These are phyloP conservation scores for Straminergon stramineum DNA, from an alignment of 225 moss, liverwort and hornwort species.

Conservation along the genomic window DNA sequence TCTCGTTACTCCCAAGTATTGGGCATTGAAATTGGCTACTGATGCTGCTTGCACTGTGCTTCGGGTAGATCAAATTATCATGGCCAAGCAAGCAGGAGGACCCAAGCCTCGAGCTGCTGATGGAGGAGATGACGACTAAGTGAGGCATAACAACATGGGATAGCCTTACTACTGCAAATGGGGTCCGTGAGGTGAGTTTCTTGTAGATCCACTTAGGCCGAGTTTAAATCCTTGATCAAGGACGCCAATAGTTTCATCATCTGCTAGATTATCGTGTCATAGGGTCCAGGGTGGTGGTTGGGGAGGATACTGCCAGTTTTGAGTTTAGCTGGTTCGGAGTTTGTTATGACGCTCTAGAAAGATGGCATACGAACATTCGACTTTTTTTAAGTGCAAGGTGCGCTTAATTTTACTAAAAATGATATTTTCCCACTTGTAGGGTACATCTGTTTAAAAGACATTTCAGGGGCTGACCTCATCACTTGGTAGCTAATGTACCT, in stretches of 20 bases:
- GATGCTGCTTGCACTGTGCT: slow-evolving; percentile 89
- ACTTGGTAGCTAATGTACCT: neutral
- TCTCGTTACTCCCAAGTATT: slow-evolving; percentile 62
- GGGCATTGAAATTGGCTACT: slow-evolving; percentile 74
- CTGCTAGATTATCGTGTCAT: neutral
- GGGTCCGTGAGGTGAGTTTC: neutral
- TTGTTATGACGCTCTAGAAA: neutral
- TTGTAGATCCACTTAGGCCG: neutral
- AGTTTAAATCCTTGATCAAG: neutral
- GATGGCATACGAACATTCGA: neutral
- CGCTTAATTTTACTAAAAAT: neutral
- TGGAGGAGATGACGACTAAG: slow-evolving; percentile 30
- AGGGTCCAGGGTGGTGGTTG: neutral
- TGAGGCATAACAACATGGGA: neutral
- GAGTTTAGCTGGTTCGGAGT: neutral
- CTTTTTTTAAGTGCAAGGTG: neutral
- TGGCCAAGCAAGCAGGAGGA: slow-evolving; percentile 92
- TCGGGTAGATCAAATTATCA: slow-evolving; percentile 88
- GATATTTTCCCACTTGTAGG: neutral
- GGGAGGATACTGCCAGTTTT: neutral
- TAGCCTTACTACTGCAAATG: neutral
- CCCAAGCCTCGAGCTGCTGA: slow-evolving; percentile 52
- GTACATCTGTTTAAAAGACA: neutral
- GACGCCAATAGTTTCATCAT: slow-evolving; percentile 1
- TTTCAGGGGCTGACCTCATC: neutral